Evolutionary conservation across 129 eudicot genomes (phyloP).

Genomic region (Glebionis coronaria): DNA sequence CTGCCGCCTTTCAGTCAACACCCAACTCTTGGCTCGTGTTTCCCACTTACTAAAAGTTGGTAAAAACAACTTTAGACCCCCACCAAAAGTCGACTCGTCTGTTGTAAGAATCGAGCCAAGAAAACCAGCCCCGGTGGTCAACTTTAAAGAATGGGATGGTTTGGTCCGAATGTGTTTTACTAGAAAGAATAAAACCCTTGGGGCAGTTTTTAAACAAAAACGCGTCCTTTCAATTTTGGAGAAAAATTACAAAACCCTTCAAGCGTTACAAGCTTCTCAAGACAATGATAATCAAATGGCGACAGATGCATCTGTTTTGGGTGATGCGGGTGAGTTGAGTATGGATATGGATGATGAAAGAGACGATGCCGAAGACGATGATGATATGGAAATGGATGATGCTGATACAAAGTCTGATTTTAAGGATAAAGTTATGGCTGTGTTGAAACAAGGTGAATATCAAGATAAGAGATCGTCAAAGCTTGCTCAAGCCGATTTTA

Average conservation of each 20-base stretch:
- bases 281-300: slow-evolving; percentile 38
- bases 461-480: slow-evolving; percentile 77
- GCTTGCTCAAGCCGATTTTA: slow-evolving; percentile 82
- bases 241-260: slow-evolving; percentile 82
- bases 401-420: slow-evolving; percentile 54
- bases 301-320: slow-evolving; percentile 51
- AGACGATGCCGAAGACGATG: slow-evolving; percentile 44
- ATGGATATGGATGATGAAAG: slow-evolving; percentile 45
- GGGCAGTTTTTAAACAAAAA: slow-evolving; percentile 68
- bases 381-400: slow-evolving; percentile 58
- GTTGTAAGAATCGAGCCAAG: slow-evolving; percentile 95
- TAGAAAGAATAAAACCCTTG: slow-evolving; percentile 84
- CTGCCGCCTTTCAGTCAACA: slow-evolving; percentile 92
- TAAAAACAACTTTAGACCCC: slow-evolving; percentile 84
- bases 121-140: slow-evolving; percentile 60
- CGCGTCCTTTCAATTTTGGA: slow-evolving; percentile 53
- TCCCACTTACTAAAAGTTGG: slow-evolving; percentile 86
- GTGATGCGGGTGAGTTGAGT: slow-evolving; percentile 38
- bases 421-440: slow-evolving; percentile 55
- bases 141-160: slow-evolving; percentile 93
- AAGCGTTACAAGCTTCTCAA: slow-evolving; percentile 49
- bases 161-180: slow-evolving; percentile 76
- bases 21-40: slow-evolving; percentile 76
- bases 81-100: slow-evolving; percentile 93
- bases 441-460: slow-evolving; percentile 55